A percentile compares a stretch with the other conserved stretches of the same genome.
Conservation (phyloP, 1,139 yeast species). For the Sugiyamaella pinicola region DNA sequence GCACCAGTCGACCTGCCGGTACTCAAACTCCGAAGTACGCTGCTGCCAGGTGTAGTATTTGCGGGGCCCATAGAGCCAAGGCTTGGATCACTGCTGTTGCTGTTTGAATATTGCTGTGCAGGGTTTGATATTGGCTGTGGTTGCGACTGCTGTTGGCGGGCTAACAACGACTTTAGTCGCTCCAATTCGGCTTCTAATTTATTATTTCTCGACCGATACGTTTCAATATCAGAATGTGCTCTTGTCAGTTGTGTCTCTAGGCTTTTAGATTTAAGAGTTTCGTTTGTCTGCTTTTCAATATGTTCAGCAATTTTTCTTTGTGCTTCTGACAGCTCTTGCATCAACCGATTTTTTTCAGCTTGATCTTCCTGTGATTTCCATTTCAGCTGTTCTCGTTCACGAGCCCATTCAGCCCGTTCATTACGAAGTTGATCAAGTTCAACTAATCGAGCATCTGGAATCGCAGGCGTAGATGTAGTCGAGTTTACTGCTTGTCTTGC, state of each 20-base stretch:
- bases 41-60: conserved; percentile 12
- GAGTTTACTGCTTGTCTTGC: conserved; percentile 17
- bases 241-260: conserved; percentile 67
- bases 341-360: conserved; percentile 49
- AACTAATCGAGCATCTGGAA: conserved; percentile 25
- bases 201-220: conserved; percentile 51
- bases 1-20: conserved; percentile 20
- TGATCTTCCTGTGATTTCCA: conserved; percentile 48
- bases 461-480: conserved; percentile 24
- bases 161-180: conserved; percentile 22
- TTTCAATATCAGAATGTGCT: conserved; percentile 61
- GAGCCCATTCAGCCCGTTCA: conserved; percentile 52
- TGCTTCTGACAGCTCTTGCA: conserved; percentile 49
- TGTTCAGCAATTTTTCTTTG: conserved; percentile 46
- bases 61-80: not conserved
- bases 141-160: conserved; percentile 18
- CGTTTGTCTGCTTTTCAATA: conserved; percentile 55
- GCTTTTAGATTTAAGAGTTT: conserved; percentile 57
- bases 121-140: conserved; percentile 4
- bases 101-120: conserved; percentile 1
- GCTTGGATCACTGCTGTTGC: conserved; percentile 5
- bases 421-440: conserved; percentile 56
- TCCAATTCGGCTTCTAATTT: conserved; percentile 58
- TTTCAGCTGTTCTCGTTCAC: conserved; percentile 48
- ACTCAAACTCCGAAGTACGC: conserved; percentile 22